phyloP scores from a whole-genome alignment of 2,329 filamentous ascomycete genomes.

The Aspergillus transmontanensis region DNA sequence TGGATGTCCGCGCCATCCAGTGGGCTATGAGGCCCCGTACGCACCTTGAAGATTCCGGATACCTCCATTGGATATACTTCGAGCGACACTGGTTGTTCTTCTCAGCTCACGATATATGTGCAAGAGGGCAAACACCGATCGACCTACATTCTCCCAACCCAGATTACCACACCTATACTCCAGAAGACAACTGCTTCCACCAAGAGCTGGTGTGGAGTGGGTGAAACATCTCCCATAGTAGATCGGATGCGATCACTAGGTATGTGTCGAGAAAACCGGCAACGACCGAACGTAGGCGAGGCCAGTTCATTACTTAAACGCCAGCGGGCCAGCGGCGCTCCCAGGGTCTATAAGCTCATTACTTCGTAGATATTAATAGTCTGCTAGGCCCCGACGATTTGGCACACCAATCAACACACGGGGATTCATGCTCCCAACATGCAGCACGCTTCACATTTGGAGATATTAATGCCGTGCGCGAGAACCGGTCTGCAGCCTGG shows the following conservation, averaged over 20 bases:
- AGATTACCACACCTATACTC: slow-evolving; percentile 20
- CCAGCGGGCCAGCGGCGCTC: background rate
- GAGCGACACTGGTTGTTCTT: background rate
- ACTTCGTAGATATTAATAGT: no score
- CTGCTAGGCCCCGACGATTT: background rate
- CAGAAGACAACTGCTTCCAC: slow-evolving; percentile 32
- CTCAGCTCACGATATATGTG: background rate
- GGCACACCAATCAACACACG: background rate
- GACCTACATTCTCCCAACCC: background rate
- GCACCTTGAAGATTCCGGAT: background rate
- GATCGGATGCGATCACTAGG: background rate
- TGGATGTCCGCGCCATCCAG: background rate
- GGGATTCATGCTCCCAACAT: background rate
- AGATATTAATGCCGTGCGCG: background rate
- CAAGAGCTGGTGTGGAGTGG: slow-evolving; percentile 16
- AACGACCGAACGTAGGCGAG: background rate
- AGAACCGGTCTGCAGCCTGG: background rate
- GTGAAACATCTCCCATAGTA: slow-evolving; percentile 24
- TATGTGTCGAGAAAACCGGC: background rate
- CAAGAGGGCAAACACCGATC: background rate
- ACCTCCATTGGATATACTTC: background rate
- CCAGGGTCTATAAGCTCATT: no score
- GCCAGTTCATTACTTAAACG: background rate
- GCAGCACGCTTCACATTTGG: background rate
- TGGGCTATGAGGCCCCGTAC: background rate